Evolutionary conservation across 352 stramenopile species (phyloP).

Genomic region (Phytophthora crassamura): DNA sequence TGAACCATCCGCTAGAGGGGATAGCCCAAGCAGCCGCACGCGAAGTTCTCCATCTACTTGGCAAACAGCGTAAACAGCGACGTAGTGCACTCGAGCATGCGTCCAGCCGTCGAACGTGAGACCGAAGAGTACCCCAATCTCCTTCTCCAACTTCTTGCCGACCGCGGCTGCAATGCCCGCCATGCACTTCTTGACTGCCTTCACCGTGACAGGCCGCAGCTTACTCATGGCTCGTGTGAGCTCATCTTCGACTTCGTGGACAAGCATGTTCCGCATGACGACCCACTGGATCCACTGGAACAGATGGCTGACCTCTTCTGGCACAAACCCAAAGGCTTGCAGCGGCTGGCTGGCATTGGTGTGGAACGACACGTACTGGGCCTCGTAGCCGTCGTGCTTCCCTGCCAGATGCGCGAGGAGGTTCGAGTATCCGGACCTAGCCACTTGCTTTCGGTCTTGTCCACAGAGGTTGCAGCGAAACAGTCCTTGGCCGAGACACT

Average conservation of each 20-base stretch:
- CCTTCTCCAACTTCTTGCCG: conserved; percentile 3
- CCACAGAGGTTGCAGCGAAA: too few species aligned
- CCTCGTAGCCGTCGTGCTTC: conserved; percentile 6
- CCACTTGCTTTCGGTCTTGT: conserved; percentile 6
- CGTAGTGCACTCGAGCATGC: conserved; percentile 12
- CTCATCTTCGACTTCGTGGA: conserved; percentile 20
- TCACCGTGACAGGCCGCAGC: conserved; percentile 12
- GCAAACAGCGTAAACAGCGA: conserved; percentile 17
- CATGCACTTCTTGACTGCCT: conserved; percentile 21
- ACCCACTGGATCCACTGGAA: conserved; percentile 22
- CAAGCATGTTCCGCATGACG: conserved; percentile 11
- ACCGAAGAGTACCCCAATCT: conserved; percentile 15
- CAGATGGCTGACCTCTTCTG: conserved; percentile 4
- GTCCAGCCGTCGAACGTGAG: conserved; percentile 27
- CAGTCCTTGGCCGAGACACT: too few species aligned
- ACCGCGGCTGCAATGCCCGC: conserved; percentile 11
- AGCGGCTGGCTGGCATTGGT: not conserved
- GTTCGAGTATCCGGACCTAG: conserved; percentile 15
- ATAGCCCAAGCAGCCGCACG: conserved; percentile 12
- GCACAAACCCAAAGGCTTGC: conserved; percentile 4
- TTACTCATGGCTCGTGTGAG: too few species aligned
- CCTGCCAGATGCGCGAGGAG: conserved; percentile 8
- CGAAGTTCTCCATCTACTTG: conserved; percentile 2
- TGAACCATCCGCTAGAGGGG: conserved; percentile 4
- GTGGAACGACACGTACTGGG: not conserved